These are phyloP conservation scores for Rhizomucor miehei DNA, from an alignment of 371 early-diverging fungal species.

Conservation along the genomic window DNA sequence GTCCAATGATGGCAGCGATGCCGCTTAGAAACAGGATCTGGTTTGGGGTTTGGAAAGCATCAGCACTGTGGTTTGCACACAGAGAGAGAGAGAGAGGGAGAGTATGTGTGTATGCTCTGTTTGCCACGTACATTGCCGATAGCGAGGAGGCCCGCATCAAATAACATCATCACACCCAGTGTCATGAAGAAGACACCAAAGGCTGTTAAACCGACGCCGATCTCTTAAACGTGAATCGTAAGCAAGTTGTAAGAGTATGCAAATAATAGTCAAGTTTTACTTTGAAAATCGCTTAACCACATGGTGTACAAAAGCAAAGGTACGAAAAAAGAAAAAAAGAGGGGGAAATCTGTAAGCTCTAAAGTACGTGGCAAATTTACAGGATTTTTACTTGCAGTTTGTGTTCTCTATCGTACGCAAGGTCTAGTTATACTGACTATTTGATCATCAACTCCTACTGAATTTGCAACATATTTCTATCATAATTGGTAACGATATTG, in stretches of 20 bases:
- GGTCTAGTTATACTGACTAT: too few species aligned
- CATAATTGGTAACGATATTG: too few species aligned
- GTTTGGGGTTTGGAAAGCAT: too few species aligned
- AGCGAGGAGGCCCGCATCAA: slow-evolving; percentile 93
- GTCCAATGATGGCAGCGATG: slow-evolving; percentile 85
- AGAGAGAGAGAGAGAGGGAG: slow-evolving; percentile 4
- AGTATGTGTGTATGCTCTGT: too few species aligned
- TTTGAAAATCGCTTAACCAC: slow-evolving; percentile 86
- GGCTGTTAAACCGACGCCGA: slow-evolving; percentile 95
- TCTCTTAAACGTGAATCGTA: slow-evolving; percentile 56
- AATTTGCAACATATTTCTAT: too few species aligned
- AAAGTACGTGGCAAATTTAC: not conserved
- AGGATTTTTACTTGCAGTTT: too few species aligned
- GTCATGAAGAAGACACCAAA: slow-evolving; percentile 93
- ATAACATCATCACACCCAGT: slow-evolving; percentile 88
- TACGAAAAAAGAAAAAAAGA: not conserved
- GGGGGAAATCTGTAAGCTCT: not conserved
- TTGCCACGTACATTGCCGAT: slow-evolving; percentile 86
- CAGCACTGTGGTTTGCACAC: not conserved
- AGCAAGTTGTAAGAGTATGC: not conserved
- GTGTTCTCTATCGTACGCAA: too few species aligned
- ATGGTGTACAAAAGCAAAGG: slow-evolving; percentile 25
- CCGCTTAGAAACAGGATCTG: slow-evolving; percentile 91
- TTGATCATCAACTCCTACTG: too few species aligned
- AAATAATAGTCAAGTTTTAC: slow-evolving; percentile 37